phyloP scores from a whole-genome alignment of 2,329 filamentous ascomycete genomes.

The Mycogone perniciosa region DNA sequence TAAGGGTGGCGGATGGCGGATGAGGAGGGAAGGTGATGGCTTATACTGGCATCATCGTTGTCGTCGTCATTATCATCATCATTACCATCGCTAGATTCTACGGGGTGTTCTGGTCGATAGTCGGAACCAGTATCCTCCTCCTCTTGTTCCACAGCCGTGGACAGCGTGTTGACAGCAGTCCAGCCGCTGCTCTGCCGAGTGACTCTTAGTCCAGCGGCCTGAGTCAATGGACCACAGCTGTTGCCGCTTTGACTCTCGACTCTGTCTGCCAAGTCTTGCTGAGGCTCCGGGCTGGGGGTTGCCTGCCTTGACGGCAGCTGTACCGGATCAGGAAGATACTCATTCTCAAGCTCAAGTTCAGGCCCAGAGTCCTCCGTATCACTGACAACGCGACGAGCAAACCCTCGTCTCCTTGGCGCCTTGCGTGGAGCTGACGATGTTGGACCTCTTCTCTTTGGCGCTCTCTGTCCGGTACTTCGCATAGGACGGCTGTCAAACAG shows the following conservation, averaged over 20 bases:
- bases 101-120: background rate
- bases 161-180: background rate
- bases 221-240: background rate
- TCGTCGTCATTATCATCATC: background rate
- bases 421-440: background rate
- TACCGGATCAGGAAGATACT: background rate
- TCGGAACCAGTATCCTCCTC: background rate
- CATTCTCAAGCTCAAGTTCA: too few relatives aligned
- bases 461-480: slow-evolving; percentile 15
- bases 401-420: background rate
- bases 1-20: background rate
- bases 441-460: slow-evolving; percentile 4
- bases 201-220: background rate
- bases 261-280: background rate
- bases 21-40: background rate
- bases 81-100: background rate
- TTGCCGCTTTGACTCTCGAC: background rate
- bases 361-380: too few relatives aligned
- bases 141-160: background rate
- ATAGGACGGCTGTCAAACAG: slow-evolving; percentile 10
- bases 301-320: background rate
- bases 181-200: background rate
- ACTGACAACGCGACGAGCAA: too few relatives aligned
- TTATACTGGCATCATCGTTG: slow-evolving; percentile 1
- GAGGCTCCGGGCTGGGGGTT: background rate